Evolutionary conservation across 768 basidiomycete genomes (phyloP).

Genomic region (Strobilomyces confusus): DNA sequence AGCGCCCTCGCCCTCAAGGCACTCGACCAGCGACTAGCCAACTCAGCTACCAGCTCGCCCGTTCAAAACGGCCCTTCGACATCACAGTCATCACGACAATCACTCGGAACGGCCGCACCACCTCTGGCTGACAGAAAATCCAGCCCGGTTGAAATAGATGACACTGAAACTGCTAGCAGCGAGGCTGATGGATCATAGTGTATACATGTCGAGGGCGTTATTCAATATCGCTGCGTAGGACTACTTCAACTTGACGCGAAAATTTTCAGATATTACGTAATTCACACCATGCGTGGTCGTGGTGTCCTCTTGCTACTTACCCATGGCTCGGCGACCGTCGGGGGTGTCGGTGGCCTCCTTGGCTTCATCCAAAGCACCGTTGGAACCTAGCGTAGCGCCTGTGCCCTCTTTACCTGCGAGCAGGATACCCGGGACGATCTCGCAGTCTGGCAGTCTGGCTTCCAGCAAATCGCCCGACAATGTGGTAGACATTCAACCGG

Average conservation of each 20-base stretch:
- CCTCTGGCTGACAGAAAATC: conserved; percentile 31
- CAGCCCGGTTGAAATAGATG: conserved; percentile 19
- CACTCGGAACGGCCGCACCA: conserved; percentile 29
- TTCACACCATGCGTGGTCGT: background rate
- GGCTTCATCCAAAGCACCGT: conserved; percentile 15
- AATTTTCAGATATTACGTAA: too few relatives aligned
- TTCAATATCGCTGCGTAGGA: conserved; percentile 5
- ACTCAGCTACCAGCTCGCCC: conserved; percentile 35
- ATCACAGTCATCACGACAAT: conserved; percentile 26
- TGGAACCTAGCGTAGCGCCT: conserved; percentile 7
- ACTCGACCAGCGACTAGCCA: conserved; percentile 87
- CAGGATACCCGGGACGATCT: conserved; percentile 7
- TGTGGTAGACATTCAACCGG: conserved; percentile 47
- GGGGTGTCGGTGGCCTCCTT: conserved; percentile 30
- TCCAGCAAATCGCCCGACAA: conserved; percentile 17
- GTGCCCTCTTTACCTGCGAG: conserved; percentile 3
- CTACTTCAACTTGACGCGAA: too few relatives aligned
- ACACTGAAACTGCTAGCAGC: conserved; percentile 11
- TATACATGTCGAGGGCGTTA: conserved; percentile 7
- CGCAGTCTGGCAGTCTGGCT: conserved; percentile 10
- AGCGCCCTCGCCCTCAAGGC: conserved; percentile 97
- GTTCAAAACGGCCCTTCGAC: conserved; percentile 29
- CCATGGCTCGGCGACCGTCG: conserved; percentile 43
- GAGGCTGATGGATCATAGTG: conserved; percentile 25
- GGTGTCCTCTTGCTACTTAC: too few relatives aligned